Conservation (phyloP, 2,329 filamentous ascomycete species). For the Sporothrix globosa region DNA sequence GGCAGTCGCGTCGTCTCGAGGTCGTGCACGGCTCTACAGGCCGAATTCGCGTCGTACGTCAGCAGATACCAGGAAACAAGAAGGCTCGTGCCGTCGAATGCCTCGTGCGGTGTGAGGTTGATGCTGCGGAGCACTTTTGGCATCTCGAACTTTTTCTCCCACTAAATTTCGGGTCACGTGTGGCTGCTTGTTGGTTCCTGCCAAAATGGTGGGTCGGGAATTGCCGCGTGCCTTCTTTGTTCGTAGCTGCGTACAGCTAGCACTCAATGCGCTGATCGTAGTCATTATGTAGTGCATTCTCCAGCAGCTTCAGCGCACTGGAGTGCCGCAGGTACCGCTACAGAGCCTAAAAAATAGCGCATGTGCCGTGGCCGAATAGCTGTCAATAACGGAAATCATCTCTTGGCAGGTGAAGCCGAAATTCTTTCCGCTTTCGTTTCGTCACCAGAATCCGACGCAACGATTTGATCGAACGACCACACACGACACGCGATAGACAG, state of each 20-base stretch:
- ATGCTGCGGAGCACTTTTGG: slow-evolving; percentile 25
- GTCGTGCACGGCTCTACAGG: neutral
- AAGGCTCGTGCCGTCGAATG: neutral
- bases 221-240: slow-evolving; percentile 27
- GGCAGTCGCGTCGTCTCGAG: slow-evolving; percentile 8
- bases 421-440: slow-evolving; percentile 3
- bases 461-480: neutral
- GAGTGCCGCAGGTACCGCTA: neutral
- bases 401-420: neutral
- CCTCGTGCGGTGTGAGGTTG: slow-evolving; percentile 20
- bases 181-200: neutral
- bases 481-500: slow-evolving; percentile 18
- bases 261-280: neutral
- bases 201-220: slow-evolving; percentile 28
- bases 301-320: neutral
- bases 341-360: slow-evolving; percentile 30
- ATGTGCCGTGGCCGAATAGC: neutral
- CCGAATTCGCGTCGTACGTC: slow-evolving; percentile 5
- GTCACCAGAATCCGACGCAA: slow-evolving; percentile 6
- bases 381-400: neutral
- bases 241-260: slow-evolving; percentile 1
- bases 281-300: neutral
- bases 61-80: neutral
- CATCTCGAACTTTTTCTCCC: slow-evolving; percentile 32
- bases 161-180: slow-evolving; percentile 26